Conservation (phyloP, 768 basidiomycete genomes). For the Russula sp. region DNA sequence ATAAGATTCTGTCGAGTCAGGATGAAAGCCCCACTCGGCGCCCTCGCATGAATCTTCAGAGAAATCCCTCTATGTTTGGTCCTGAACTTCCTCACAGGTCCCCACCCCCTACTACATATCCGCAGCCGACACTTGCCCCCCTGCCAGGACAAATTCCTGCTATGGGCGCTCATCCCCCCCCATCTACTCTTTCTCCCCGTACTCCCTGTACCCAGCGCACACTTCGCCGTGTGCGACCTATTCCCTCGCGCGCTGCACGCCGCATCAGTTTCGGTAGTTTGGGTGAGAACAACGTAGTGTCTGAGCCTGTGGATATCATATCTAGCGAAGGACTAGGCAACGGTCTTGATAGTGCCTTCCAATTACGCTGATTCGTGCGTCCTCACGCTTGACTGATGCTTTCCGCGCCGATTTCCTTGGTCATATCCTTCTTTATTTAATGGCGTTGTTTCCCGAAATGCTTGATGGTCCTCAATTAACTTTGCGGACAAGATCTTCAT, state of each 20-base stretch:
- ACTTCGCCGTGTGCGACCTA: conserved; percentile 20
- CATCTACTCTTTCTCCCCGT: conserved; percentile 62
- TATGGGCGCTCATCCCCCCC: conserved; percentile 31
- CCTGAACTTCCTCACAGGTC: conserved; percentile 19
- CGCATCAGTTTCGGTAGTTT: conserved; percentile 21
- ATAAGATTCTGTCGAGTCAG: conserved; percentile 3
- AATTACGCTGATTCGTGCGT: conserved; percentile 38
- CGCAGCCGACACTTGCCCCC: conserved; percentile 12
- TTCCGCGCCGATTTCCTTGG: neutral
- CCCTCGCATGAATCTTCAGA: conserved; percentile 12
- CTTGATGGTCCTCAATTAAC: neutral
- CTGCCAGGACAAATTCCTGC: conserved; percentile 26
- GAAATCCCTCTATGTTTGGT: conserved; percentile 20
- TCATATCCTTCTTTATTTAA: neutral
- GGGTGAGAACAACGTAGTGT: conserved; percentile 11
- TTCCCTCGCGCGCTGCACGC: conserved; percentile 18
- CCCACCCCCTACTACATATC: neutral
- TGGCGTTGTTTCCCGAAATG: neutral
- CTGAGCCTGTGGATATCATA: conserved; percentile 21
- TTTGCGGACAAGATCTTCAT: neutral
- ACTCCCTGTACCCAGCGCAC: conserved; percentile 40
- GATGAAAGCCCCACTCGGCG: conserved; percentile 6
- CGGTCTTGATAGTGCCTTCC: conserved; percentile 66
- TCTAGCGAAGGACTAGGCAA: conserved; percentile 28
- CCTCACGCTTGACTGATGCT: neutral